Conservation (phyloP, 2,329 filamentous ascomycete species). For the Orbilia javanica region DNA sequence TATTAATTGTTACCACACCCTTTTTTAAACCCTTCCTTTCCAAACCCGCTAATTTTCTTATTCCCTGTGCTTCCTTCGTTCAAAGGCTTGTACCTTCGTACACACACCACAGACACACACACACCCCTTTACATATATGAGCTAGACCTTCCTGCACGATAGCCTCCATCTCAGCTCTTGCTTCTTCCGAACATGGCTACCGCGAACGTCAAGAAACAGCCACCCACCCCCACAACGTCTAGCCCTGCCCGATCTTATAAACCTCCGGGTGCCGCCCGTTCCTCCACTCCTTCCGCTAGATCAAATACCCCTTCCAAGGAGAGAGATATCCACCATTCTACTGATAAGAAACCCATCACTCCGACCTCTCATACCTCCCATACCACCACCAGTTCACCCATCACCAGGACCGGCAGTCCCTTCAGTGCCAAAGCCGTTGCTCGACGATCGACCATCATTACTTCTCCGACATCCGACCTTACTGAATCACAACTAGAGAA, state of each 20-base stretch:
- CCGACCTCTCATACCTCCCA: conserved; percentile 57
- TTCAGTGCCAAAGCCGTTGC: conserved; percentile 62
- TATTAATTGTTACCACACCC: conserved; percentile 39
- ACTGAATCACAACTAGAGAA: conserved; percentile 61
- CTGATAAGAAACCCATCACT: conserved; percentile 25
- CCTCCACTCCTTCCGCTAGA: conserved; percentile 30
- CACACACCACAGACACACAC: background rate
- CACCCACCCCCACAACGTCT: conserved; percentile 53
- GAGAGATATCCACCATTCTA: conserved; percentile 30
- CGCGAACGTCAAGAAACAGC: conserved; percentile 58
- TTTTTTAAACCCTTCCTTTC: conserved; percentile 2
- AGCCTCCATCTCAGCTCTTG: conserved; percentile 25
- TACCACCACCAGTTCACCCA: conserved; percentile 43
- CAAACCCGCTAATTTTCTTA: conserved; percentile 29
- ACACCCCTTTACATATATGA: conserved; percentile 28
- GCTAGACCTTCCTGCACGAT: conserved; percentile 24
- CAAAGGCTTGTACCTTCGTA: conserved; percentile 24
- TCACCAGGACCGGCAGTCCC: conserved; percentile 58
- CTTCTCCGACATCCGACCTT: conserved; percentile 52
- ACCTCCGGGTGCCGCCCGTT: conserved; percentile 50
- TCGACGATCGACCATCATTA: conserved; percentile 58
- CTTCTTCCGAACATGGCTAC: conserved; percentile 52
- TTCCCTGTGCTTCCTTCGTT: conserved; percentile 29
- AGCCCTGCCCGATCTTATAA: conserved; percentile 58
- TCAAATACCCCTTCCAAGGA: conserved; percentile 54